Evolutionary conservation across 163 green algal genomes (phyloP), one percentile per base, ranked within the genome.

Genomic region (Chlorella variabilis): DNA sequence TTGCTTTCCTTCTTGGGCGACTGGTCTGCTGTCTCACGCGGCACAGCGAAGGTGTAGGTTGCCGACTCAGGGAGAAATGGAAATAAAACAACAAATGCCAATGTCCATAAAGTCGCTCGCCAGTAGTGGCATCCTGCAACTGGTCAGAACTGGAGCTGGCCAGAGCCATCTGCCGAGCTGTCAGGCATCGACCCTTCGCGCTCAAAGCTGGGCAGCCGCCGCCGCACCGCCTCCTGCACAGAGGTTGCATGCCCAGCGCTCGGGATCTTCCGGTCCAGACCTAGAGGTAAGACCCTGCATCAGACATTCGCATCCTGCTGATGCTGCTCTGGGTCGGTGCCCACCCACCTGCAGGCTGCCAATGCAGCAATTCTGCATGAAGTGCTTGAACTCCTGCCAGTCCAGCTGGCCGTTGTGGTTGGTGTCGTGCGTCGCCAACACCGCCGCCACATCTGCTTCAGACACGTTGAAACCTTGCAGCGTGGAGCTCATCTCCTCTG

Each of bases 151-250:
- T n/a, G n/a, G n/a, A n/a, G n/a, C n/a, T n/a, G n/a, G n/a, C n/a
- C n/a, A n/a, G n/a, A n/a, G n/a, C n/a, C n/a, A n/a, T n/a, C n/a
- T n/a, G n/a, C n/a, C n/a, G n/a, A n/a, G n/a, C n/a, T n/a, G n/a
- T n/a, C n/a, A n/a, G n/a, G n/a, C n/a, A n/a, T n/a, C n/a, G 74
- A 56, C 31, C 20, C 74, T 15, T 41, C n/a, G 29, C 13, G 23
- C 29, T 56, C 51, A 2, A 42, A 39, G 31, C 41, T 58, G 27
- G 41, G 41, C 20, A 71, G 17, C 15, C 74, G 61, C 41, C 74
- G 29, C 51, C 74, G 49, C 41, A 81, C 51, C 9, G 54, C 74
- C 62, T 81, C 74, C 74, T 81, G 71, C 62, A 62, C 45, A 54
- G 15, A 11, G 11, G 11, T 11, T 23, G 45, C 45, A 54, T 54